These are phyloP conservation scores for Wickerhamiella allomyrinae DNA, from an alignment of 805 yeast species.

Conservation along the genomic window DNA sequence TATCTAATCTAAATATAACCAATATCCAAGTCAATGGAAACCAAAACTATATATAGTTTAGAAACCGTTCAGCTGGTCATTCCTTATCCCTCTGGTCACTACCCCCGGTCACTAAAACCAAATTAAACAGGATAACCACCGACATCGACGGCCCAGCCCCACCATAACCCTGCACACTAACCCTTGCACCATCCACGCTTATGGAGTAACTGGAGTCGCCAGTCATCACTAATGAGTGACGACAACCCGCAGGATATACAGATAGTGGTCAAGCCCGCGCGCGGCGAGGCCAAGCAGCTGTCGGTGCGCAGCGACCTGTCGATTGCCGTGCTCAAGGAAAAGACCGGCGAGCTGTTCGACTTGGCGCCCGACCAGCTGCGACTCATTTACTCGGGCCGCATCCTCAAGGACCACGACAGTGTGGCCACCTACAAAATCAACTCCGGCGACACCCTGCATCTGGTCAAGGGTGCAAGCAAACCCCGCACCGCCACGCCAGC, in stretches of 20 bases:
- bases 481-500: conserved; percentile 18
- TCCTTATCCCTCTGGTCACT: no score
- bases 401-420: conserved; percentile 70
- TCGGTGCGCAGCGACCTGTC: conserved; percentile 39
- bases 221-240: conserved; percentile 1
- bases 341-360: conserved; percentile 44
- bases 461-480: conserved; percentile 67
- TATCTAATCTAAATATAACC: no score
- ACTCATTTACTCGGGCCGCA: conserved; percentile 85
- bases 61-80: no score
- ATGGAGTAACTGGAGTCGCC: no score
- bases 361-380: conserved; percentile 72
- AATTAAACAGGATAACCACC: no score
- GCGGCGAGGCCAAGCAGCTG: conserved; percentile 21
- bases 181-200: no score
- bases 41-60: no score
- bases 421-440: conserved; percentile 66
- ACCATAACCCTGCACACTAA: no score
- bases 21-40: no score
- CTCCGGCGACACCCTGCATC: conserved; percentile 73
- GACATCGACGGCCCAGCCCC: no score
- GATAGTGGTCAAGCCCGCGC: neutral
- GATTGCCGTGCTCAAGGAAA: conserved; percentile 53
- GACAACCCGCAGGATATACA: neutral
- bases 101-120: no score